Conservation (phyloP, 371 early-diverging fungal genomes). For the Nematocida sp. region DNA sequence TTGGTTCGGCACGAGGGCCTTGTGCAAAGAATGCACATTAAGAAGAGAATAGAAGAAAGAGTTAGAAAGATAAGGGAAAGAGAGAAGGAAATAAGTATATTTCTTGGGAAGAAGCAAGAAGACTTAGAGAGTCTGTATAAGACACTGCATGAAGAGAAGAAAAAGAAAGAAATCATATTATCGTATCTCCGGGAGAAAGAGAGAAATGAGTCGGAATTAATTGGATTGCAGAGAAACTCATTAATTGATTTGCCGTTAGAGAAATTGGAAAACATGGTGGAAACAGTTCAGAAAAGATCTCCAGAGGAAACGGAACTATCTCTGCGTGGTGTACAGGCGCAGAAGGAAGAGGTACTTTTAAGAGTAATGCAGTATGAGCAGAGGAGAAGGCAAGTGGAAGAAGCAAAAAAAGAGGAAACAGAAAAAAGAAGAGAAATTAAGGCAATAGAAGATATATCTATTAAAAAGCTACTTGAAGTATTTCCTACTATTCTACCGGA, state of each 20-base stretch:
- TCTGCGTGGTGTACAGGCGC: not conserved
- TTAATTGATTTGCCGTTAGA: conserved; percentile 3
- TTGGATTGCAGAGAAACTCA: conserved; percentile 18
- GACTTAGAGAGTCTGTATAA: not conserved
- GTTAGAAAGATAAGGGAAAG: conserved; percentile 9
- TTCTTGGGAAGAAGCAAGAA: not conserved
- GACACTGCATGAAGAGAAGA: conserved; percentile 6
- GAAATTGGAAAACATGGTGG: not conserved
- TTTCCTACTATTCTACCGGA: not conserved
- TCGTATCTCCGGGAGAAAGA: conserved; percentile 37
- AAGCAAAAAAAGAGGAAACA: conserved; percentile 41
- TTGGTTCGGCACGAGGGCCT: conserved; percentile 5
- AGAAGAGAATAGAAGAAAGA: conserved; percentile 41
- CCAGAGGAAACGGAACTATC: not conserved
- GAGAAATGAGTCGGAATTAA: conserved; percentile 34
- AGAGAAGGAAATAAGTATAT: not conserved
- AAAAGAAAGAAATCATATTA: conserved; percentile 8
- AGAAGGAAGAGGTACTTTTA: not conserved
- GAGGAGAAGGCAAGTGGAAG: conserved; percentile 40
- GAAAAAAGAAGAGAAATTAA: conserved; percentile 7
- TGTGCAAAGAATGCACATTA: conserved; percentile 26
- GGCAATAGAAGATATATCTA: conserved; percentile 36
- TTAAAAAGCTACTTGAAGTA: no score
- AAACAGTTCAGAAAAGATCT: not conserved
- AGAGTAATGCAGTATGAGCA: conserved; percentile 8